Conservation (phyloP, 805 yeast genomes). For the Wickerhamiella kurtzmanii region DNA sequence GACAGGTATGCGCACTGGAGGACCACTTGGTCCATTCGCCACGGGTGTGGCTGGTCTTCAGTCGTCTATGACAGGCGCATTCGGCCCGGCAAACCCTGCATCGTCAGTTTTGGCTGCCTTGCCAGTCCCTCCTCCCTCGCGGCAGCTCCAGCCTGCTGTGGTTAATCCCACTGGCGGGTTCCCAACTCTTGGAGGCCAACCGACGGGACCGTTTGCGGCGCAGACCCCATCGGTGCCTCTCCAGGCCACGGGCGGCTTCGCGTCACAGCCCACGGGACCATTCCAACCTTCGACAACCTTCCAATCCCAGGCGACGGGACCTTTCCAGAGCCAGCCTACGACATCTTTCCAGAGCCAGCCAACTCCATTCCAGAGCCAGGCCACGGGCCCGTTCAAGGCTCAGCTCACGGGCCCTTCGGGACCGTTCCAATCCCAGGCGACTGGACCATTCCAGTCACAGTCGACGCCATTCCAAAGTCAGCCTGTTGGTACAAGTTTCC, state of each 20-base stretch:
- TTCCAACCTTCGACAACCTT: constrained; percentile 12
- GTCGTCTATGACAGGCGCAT: constrained; percentile 29
- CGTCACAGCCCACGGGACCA: constrained; percentile 1
- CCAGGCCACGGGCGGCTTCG: constrained; percentile 22
- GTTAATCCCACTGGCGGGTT: constrained; percentile 23
- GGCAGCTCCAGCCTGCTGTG: constrained; percentile 18
- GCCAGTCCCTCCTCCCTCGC: constrained; percentile 27
- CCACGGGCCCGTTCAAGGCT: background rate
- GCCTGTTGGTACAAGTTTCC: constrained; percentile 20
- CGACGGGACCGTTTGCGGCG: constrained; percentile 20
- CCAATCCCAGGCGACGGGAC: constrained; percentile 10
- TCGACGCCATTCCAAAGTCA: constrained; percentile 20
- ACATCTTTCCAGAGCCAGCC: constrained; percentile 5
- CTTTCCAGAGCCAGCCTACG: constrained; percentile 5
- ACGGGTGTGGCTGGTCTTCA: constrained; percentile 29
- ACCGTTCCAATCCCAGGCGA: constrained; percentile 6
- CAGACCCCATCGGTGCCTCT: too few species aligned
- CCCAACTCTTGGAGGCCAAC: constrained; percentile 16
- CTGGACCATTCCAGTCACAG: constrained; percentile 12
- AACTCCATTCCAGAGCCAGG: background rate
- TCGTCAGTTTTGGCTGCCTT: constrained; percentile 12
- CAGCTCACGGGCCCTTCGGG: background rate
- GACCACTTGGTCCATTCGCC: constrained; percentile 27
- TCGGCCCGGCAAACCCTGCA: constrained; percentile 26
- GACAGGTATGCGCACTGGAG: constrained; percentile 19